Evolutionary conservation across 345 rosid genomes (phyloP).

Genomic region (Eucalyptus regnans): DNA sequence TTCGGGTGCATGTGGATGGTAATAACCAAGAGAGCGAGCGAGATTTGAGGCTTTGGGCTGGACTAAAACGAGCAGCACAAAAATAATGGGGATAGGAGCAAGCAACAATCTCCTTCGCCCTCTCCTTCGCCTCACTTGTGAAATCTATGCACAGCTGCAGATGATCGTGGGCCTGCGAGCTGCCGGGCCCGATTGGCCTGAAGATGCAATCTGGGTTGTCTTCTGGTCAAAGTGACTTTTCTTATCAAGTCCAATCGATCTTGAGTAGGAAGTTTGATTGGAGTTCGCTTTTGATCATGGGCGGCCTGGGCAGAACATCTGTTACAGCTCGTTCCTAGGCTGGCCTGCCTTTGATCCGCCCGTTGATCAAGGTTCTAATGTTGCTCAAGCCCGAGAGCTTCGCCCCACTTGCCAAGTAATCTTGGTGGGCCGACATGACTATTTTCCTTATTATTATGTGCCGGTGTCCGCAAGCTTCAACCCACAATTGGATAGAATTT

Average conservation of each 20-base stretch:
- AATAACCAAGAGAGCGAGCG: neutral
- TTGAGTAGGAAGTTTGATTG: neutral
- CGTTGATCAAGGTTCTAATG: neutral
- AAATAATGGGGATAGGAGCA: neutral
- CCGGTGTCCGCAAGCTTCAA: too few species aligned
- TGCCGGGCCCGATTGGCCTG: neutral
- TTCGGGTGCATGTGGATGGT: slow-evolving; percentile 21
- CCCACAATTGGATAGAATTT: too few species aligned
- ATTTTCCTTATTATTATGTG: too few species aligned
- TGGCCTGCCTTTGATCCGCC: neutral
- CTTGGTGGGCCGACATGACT: too few species aligned
- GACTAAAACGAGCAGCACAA: neutral
- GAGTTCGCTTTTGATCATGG: neutral
- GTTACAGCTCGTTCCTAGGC: neutral
- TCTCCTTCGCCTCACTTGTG: neutral
- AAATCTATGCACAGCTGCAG: neutral
- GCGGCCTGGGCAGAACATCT: neutral
- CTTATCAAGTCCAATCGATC: neutral
- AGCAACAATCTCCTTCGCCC: neutral
- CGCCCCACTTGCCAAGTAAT: too few species aligned
- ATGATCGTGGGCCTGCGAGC: neutral
- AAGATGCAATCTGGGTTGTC: neutral
- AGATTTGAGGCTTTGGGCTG: neutral
- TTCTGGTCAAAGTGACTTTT: neutral
- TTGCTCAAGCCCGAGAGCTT: neutral